phyloP scores from a whole-genome alignment of 768 basidiomycete species.

The Coprinopsis marcescibilis region DNA sequence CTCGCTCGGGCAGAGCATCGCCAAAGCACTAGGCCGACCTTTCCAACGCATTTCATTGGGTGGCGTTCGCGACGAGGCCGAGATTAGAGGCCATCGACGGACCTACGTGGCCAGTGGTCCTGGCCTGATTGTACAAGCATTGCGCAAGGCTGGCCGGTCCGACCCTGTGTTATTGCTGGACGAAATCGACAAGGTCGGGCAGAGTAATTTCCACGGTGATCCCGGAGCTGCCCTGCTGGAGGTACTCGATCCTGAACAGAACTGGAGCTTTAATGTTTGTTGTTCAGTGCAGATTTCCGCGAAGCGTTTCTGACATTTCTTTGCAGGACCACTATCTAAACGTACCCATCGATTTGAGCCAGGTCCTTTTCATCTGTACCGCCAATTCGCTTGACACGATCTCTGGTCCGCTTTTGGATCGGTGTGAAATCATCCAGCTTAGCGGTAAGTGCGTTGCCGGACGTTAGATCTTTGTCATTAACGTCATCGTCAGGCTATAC shows the following conservation, averaged over 20 bases:
- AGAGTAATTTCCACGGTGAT: slow-evolving; percentile 87
- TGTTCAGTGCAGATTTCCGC: neutral
- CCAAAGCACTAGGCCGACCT: slow-evolving; percentile 73
- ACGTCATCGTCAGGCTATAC: slow-evolving; percentile 53
- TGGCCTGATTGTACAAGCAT: slow-evolving; percentile 78
- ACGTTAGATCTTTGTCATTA: neutral
- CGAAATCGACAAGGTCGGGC: slow-evolving; percentile 89
- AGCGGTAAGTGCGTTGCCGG: slow-evolving; percentile 49
- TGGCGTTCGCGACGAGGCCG: slow-evolving; percentile 89
- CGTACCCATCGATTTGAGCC: slow-evolving; percentile 81
- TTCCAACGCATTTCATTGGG: slow-evolving; percentile 92
- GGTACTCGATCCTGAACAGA: slow-evolving; percentile 93
- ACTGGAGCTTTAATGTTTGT: slow-evolving; percentile 70
- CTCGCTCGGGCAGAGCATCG: slow-evolving; percentile 84
- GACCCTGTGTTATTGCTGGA: slow-evolving; percentile 86
- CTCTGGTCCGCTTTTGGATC: slow-evolving; percentile 79
- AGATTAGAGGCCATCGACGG: slow-evolving; percentile 47
- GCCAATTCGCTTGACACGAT: slow-evolving; percentile 89
- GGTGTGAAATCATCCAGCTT: slow-evolving; percentile 83
- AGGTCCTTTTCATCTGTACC: slow-evolving; percentile 89
- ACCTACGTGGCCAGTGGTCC: slow-evolving; percentile 93
- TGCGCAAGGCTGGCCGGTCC: slow-evolving; percentile 74
- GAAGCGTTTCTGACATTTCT: neutral
- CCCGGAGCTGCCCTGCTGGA: slow-evolving; percentile 88
- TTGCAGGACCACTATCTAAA: slow-evolving; percentile 86